A percentile compares a stretch with the other conserved stretches of the same genome.
These are phyloP conservation scores for Alternaria alternata DNA, from an alignment of 2,329 filamentous ascomycete species.

Conservation along the genomic window DNA sequence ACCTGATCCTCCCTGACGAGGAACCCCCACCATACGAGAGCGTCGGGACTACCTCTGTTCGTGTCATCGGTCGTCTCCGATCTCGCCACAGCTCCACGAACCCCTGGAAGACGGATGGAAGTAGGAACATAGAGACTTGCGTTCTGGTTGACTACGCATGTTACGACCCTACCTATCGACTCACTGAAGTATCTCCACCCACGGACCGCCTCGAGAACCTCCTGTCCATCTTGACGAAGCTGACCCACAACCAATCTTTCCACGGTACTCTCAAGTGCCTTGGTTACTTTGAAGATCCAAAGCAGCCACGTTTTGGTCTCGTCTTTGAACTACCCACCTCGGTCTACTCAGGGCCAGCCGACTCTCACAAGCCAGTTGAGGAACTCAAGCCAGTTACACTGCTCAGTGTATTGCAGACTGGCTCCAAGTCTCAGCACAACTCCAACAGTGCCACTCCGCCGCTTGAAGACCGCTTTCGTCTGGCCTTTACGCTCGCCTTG, in stretches of 20 bases:
- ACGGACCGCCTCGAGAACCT: slow-evolving; percentile 56
- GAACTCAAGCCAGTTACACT: slow-evolving; percentile 55
- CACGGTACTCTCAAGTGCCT: slow-evolving; percentile 63
- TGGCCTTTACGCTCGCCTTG: slow-evolving; percentile 75
- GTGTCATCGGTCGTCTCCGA: slow-evolving; percentile 56
- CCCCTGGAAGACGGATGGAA: slow-evolving; percentile 50
- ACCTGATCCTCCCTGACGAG: slow-evolving; percentile 56
- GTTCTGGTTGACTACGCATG: slow-evolving; percentile 75
- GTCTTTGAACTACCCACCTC: slow-evolving; percentile 75
- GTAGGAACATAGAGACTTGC: slow-evolving; percentile 55
- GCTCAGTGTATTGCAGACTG: slow-evolving; percentile 57
- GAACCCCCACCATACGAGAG: slow-evolving; percentile 60
- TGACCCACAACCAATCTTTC: slow-evolving; percentile 45
- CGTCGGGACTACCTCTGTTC: slow-evolving; percentile 55
- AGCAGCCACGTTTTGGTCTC: slow-evolving; percentile 73
- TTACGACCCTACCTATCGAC: slow-evolving; percentile 58
- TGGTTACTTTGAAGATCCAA: slow-evolving; percentile 79
- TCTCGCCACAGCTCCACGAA: slow-evolving; percentile 47
- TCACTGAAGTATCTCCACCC: slow-evolving; percentile 57
- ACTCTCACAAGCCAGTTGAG: slow-evolving; percentile 58
- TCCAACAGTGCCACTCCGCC: slow-evolving; percentile 56
- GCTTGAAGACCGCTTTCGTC: slow-evolving; percentile 77
- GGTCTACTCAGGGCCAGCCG: slow-evolving; percentile 57
- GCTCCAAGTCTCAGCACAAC: slow-evolving; percentile 54
- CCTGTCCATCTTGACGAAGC: slow-evolving; percentile 40